Base-by-base conservation (phyloP, 2,329 filamentous ascomycete species). In the Alternaria sp. region DNA sequence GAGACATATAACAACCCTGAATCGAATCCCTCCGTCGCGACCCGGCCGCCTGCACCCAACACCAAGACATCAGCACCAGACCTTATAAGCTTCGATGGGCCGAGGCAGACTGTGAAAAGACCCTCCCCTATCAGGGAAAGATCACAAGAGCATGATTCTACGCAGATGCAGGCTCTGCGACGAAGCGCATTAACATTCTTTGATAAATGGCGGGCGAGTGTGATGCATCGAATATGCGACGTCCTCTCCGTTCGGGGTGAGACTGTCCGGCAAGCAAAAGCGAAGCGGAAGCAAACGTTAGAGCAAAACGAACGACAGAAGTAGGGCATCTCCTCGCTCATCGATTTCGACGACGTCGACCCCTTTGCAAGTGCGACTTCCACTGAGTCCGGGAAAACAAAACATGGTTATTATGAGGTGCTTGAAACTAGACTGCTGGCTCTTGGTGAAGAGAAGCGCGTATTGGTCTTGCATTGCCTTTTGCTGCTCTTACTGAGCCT, bases 151-250 rank as follows among this genome's bases (percentile, higher is more conserved):
- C 71, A 85, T 21, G 80, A 79, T 29, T 77, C 76, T 0, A 78
- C 79, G 5, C 79, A 80, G 51, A 83, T 90, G 70, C 78, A 83
- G 54, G 89, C 90, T 68, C 78, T 92, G 69, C 92, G 87, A 77
- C 86, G 85, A 62, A 87, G 90, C 56, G 83, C 87, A 0, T 74
- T 95, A 3, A 80, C 84, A 2, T 88, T 88, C 73, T 96, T 93
- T 72, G 87, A 90, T 58, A 89, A 92, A 67, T 98, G 94, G 93
- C 86, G 91, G 66, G 82, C 86, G 4, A 81, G 82, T 8, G 85
- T 96, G 6, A 80, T 91, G 54, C 84, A 86, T 60, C 86, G 92
- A 14, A 80, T 96, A 29, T 86, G 87, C 28, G 89, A 95, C 62
- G 86, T 92, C 42, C 72, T 83, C 29, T 66, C 65, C 24, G 69